Percentiles rank a stretch among this genome's conserved stretches.
phyloP scores from a whole-genome alignment of 192 early-diverging fungal genomes.

The Backusella circina region DNA sequence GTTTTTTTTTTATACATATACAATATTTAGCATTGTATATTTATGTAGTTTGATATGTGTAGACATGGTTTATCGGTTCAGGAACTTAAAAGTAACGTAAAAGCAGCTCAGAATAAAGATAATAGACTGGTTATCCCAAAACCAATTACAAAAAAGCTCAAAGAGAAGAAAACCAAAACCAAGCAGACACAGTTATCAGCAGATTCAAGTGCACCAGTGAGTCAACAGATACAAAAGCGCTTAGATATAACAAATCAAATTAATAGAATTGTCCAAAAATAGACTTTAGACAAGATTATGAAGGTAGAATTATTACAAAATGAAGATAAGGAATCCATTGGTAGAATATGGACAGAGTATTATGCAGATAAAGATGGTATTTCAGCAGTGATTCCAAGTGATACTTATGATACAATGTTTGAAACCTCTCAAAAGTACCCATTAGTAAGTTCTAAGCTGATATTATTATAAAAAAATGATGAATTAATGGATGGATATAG shows the following conservation, averaged over 20 bases:
- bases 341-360: slow-evolving; percentile 36
- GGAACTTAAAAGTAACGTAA: slow-evolving; percentile 23
- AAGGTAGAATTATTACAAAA: slow-evolving; percentile 29
- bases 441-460: too few relatives aligned
- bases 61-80: slow-evolving; percentile 30
- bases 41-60: too few relatives aligned
- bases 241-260: neutral
- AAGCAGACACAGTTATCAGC: neutral
- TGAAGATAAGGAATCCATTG: slow-evolving; percentile 25
- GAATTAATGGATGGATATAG: too few relatives aligned
- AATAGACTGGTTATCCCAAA: slow-evolving; percentile 1
- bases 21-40: too few relatives aligned
- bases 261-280: neutral
- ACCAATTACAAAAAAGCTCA: neutral
- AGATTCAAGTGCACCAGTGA: slow-evolving; percentile 31
- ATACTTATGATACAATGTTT: slow-evolving; percentile 22
- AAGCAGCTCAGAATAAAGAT: neutral
- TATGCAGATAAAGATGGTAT: slow-evolving; percentile 34
- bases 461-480: too few relatives aligned
- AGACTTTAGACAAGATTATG: slow-evolving; percentile 34
- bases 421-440: slow-evolving; percentile 30
- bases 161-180: slow-evolving; percentile 5
- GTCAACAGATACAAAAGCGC: neutral
- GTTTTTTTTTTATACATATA: neutral
- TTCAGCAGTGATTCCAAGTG: slow-evolving; percentile 31